Base-by-base conservation (phyloP, 2,329 filamentous ascomycete genomes). In the Colletotrichum abscissum region DNA sequence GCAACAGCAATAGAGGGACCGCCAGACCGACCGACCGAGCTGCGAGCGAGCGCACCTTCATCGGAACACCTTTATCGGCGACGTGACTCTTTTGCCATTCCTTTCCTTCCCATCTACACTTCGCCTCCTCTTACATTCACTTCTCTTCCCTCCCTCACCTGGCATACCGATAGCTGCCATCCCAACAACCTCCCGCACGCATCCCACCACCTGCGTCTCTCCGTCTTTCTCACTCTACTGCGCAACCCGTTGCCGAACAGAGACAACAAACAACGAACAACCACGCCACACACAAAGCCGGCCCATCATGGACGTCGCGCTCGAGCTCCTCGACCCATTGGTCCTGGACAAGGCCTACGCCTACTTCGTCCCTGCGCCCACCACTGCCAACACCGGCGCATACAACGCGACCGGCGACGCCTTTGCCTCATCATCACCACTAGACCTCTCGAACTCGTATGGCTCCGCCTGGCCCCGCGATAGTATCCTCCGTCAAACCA, bases 301-400 rank as follows among this genome's bases (percentile, higher is more conserved):
- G 74, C 38, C 62, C 63, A 64, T 8, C 63, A 85, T 85, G 84
- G 84, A 85, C 72, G 76, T 78, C 63, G 79, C 81, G 22, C 82
- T 85, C 69, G 84, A 85, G 65, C 63, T 85, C 55, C 79, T 84
- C 74, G 84, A 85, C 77, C 82, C 82, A 49, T 77, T 85, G 64
- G 76, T 85, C 67, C 78, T 84, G 67, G 84, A 85, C 76, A 80
- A 81, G 77, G 80, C 79, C 46, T 85, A 85, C 72, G 81, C 83
- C 75, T 82, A 82, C 73, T 76, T 81, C 54, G 76, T 84, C 56
- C 83, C 84, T 33, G 76, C 76, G 22, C 59, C 35, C 22, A 54
- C 55, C 6, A 38, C 33, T 16, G 12, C 42, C 56, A 24, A 8
- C 19, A 19, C 16, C 42, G 42, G 16, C 42, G 42, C 66, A 16